Conservation (phyloP, 495 filamentous ascomycete species). For the Podospora australis region DNA sequence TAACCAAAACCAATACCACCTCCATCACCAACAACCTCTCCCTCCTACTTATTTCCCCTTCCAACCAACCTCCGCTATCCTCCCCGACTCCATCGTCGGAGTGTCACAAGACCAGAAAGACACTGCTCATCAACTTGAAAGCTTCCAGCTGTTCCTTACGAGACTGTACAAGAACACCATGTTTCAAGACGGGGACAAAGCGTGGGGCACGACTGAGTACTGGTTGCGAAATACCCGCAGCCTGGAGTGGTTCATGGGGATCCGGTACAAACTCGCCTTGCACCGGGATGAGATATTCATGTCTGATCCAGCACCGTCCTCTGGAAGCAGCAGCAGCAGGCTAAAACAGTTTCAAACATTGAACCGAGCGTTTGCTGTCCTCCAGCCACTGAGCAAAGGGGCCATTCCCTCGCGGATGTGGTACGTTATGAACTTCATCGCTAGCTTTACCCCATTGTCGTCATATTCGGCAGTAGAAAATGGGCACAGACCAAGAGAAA, state of each 20-base stretch:
- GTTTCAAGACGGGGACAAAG: slow-evolving; percentile 18
- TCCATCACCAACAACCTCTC: neutral
- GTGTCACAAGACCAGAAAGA: neutral
- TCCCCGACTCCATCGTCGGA: neutral
- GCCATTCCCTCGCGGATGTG: neutral
- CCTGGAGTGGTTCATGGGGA: slow-evolving; percentile 17
- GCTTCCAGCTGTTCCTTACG: slow-evolving; percentile 10
- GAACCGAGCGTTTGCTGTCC: slow-evolving; percentile 8
- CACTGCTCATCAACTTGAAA: neutral
- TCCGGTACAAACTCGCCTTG: slow-evolving; percentile 17
- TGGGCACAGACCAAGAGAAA: neutral
- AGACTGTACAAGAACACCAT: slow-evolving; percentile 13
- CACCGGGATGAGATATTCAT: slow-evolving; percentile 2
- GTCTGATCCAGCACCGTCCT: neutral
- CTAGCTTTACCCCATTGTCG: no score
- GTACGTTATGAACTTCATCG: neutral
- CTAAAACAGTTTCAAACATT: slow-evolving; percentile 3
- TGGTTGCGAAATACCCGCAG: slow-evolving; percentile 13
- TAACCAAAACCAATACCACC: no score
- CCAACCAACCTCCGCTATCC: neutral
- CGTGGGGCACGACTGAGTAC: slow-evolving; percentile 22
- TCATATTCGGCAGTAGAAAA: neutral
- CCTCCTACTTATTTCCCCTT: neutral
- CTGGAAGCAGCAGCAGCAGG: neutral
- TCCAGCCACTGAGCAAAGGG: neutral